Percentiles rank a stretch among this genome's conserved stretches.
These are phyloP conservation scores for Tulasnella sp. DNA, from an alignment of 768 basidiomycete species.

Conservation along the genomic window DNA sequence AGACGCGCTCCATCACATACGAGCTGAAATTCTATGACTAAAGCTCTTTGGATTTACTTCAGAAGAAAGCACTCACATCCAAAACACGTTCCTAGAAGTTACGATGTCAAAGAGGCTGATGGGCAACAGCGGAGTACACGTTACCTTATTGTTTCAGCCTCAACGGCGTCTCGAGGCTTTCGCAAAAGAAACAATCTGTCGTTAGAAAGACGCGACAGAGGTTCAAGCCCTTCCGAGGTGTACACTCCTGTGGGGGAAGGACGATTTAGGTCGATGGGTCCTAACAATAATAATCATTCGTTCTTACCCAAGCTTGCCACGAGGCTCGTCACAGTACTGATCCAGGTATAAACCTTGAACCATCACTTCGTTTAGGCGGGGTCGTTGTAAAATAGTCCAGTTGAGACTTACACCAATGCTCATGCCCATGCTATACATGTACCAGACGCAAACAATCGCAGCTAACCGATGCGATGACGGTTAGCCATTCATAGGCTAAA, in stretches of 20 bases:
- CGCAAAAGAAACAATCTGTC: neutral
- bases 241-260: neutral
- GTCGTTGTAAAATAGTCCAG: too few relatives aligned
- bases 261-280: neutral
- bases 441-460: neutral
- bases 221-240: neutral
- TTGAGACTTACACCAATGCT: neutral
- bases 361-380: too few relatives aligned
- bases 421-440: neutral
- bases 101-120: neutral
- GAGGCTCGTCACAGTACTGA: neutral
- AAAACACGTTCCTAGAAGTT: neutral
- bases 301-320: neutral
- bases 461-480: neutral
- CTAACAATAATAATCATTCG: neutral
- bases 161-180: neutral
- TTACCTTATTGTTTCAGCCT: neutral
- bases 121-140: neutral
- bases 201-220: neutral
- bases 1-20: conserved; percentile 5
- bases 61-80: neutral
- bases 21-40: neutral
- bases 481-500: neutral
- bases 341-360: neutral
- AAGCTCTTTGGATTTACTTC: neutral